A percentile compares a stretch with the other conserved stretches of the same genome.
phyloP scores from a whole-genome alignment of 2,329 filamentous ascomycete genomes.

The Lasiodiplodia citricola region DNA sequence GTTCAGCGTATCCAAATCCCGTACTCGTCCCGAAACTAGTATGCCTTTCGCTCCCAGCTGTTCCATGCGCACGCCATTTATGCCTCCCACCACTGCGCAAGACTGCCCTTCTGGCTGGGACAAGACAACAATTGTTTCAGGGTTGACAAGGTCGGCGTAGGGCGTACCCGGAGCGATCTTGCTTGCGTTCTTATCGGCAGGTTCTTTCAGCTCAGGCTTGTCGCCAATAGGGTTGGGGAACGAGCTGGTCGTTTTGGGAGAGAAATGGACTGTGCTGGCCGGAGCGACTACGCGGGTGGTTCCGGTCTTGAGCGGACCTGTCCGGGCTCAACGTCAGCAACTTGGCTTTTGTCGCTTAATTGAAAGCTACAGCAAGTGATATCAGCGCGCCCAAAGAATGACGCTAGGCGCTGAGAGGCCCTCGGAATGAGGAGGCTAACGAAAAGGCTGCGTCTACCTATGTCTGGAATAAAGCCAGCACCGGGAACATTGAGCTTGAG shows the following conservation, averaged over 20 bases:
- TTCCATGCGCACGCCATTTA: conserved; percentile 75
- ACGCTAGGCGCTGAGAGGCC: background rate
- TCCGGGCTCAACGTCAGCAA: background rate
- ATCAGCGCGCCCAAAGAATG: background rate
- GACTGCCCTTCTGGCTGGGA: conserved; percentile 68
- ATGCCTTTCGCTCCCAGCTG: conserved; percentile 64
- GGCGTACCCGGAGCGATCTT: conserved; percentile 66
- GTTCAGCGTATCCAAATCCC: conserved; percentile 68
- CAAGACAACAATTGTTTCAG: conserved; percentile 68
- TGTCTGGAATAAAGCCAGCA: conserved; percentile 70
- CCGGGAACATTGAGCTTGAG: conserved; percentile 70
- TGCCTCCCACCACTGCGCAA: conserved; percentile 77
- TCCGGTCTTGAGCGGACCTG: conserved; percentile 38
- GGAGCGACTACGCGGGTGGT: conserved; percentile 53
- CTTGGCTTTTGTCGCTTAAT: background rate
- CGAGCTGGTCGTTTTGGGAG: conserved; percentile 59
- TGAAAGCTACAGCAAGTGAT: background rate
- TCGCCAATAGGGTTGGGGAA: conserved; percentile 21
- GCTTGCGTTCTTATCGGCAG: conserved; percentile 37
- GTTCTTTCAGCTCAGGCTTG: conserved; percentile 6
- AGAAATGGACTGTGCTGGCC: conserved; percentile 68
- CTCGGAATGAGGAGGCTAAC: background rate
- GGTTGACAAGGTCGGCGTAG: conserved; percentile 69
- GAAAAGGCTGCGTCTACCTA: conserved; percentile 47
- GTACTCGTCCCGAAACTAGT: conserved; percentile 70